Conservation (phyloP, 306 rosid genomes). For the Luffa acutangula region DNA sequence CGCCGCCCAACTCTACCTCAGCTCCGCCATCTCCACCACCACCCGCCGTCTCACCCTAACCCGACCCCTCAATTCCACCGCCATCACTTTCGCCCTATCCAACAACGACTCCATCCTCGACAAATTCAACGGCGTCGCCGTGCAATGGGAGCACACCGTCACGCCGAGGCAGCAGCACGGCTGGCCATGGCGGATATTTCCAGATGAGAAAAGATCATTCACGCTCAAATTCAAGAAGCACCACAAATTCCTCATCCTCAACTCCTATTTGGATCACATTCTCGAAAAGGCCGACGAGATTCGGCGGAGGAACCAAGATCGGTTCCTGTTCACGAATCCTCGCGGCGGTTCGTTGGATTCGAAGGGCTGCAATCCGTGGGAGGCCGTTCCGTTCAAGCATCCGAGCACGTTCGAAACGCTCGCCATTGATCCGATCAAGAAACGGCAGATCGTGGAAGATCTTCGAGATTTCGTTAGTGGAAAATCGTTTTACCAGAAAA, state of each 20-base stretch:
- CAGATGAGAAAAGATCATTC: constrained; percentile 81
- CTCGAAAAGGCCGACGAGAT: constrained; percentile 68
- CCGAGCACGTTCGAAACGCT: constrained; percentile 85
- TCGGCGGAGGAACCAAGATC: constrained; percentile 61
- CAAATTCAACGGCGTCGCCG: constrained; percentile 50
- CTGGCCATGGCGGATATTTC: constrained; percentile 76
- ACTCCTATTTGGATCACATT: constrained; percentile 62
- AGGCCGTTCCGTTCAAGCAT: constrained; percentile 86
- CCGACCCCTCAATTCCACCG: constrained; percentile 68
- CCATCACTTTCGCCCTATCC: constrained; percentile 66
- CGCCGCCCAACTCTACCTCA: constrained; percentile 84
- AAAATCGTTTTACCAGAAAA: constrained; percentile 57
- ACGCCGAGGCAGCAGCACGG: constrained; percentile 59
- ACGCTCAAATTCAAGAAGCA: constrained; percentile 63
- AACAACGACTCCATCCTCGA: constrained; percentile 80
- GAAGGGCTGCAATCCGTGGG: constrained; percentile 69
- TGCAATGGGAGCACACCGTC: constrained; percentile 80
- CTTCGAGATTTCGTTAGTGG: constrained; percentile 61
- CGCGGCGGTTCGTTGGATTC: constrained; percentile 74
- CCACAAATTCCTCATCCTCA: constrained; percentile 40
- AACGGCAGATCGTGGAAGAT: constrained; percentile 61
- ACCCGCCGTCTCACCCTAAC: constrained; percentile 55
- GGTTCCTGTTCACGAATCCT: constrained; percentile 65
- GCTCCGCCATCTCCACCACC: constrained; percentile 50
- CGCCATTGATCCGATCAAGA: constrained; percentile 73